These are phyloP conservation scores for Claviceps capensis DNA, from an alignment of 2,329 filamentous ascomycete genomes.

Conservation along the genomic window DNA sequence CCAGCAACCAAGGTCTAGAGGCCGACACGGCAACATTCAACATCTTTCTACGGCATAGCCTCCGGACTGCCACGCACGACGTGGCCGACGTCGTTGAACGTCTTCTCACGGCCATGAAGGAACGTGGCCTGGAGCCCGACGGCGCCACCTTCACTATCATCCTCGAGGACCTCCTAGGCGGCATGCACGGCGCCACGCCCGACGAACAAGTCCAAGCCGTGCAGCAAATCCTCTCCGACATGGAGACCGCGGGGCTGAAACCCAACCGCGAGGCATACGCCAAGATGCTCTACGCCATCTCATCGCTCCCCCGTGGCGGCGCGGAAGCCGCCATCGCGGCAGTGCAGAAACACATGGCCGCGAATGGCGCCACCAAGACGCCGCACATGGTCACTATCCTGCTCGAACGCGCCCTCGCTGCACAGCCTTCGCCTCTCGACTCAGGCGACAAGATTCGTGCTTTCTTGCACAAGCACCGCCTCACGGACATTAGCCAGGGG, in stretches of 20 bases:
- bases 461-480: slow-evolving; percentile 44
- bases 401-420: slow-evolving; percentile 49
- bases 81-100: slow-evolving; percentile 32
- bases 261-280: slow-evolving; percentile 52
- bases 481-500: slow-evolving; percentile 19
- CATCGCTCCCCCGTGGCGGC: slow-evolving; percentile 21
- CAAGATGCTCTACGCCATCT: slow-evolving; percentile 48
- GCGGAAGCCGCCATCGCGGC: slow-evolving; percentile 38
- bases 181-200: slow-evolving; percentile 24
- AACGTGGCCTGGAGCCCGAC: slow-evolving; percentile 41
- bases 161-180: slow-evolving; percentile 42
- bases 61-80: slow-evolving; percentile 34
- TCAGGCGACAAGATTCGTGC: slow-evolving; percentile 32
- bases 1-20: slow-evolving; percentile 37
- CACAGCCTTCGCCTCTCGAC: slow-evolving; percentile 42
- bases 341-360: slow-evolving; percentile 49
- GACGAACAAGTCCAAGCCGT: slow-evolving; percentile 40
- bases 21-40: slow-evolving; percentile 53
- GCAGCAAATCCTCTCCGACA: slow-evolving; percentile 38
- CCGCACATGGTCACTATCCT: slow-evolving; percentile 64
- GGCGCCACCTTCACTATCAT: slow-evolving; percentile 62
- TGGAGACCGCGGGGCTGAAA: slow-evolving; percentile 41
- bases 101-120: slow-evolving; percentile 46
- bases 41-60: slow-evolving; percentile 47
- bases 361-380: slow-evolving; percentile 36